These are phyloP conservation scores for Actinomortierella ambigua DNA, from an alignment of 371 early-diverging fungal genomes.

Conservation along the genomic window DNA sequence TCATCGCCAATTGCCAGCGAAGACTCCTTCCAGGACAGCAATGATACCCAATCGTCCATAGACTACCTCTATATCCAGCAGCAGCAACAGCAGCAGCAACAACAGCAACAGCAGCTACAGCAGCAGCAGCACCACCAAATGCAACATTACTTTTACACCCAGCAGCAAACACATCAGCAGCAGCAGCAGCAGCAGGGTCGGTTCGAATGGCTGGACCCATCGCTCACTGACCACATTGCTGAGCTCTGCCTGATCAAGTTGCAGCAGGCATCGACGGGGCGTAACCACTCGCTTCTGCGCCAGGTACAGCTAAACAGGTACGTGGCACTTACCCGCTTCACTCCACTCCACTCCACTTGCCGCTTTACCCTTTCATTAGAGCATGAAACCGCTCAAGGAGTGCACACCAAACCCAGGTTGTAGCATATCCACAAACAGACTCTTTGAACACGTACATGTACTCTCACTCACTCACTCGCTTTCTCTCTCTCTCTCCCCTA, in stretches of 20 bases:
- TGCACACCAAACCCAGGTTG: too few species aligned
- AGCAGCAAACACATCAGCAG: constrained; percentile 17
- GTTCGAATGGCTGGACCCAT: constrained; percentile 16
- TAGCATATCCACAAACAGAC: too few species aligned
- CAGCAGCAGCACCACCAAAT: not conserved
- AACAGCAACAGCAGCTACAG: too few species aligned
- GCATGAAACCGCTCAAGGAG: too few species aligned
- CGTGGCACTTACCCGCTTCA: too few species aligned
- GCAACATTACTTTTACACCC: not conserved
- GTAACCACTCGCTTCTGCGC: constrained; percentile 18
- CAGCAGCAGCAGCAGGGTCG: constrained; percentile 1
- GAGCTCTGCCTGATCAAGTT: constrained; percentile 24
- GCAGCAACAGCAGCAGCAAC: not conserved
- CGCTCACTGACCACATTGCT: constrained; percentile 20
- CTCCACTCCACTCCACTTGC: too few species aligned
- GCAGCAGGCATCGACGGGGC: constrained; percentile 25
- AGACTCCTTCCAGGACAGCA: too few species aligned
- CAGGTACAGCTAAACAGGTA: constrained; percentile 39
- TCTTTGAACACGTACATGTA: too few species aligned
- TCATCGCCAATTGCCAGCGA: not conserved
- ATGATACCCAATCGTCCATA: too few species aligned
- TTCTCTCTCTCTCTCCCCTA: not conserved
- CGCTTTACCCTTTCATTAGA: too few species aligned
- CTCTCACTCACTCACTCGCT: not conserved
- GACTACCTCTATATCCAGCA: not conserved